phyloP scores from a whole-genome alignment of 164 flowering plant species.

The Warburgia ugandensis region DNA sequence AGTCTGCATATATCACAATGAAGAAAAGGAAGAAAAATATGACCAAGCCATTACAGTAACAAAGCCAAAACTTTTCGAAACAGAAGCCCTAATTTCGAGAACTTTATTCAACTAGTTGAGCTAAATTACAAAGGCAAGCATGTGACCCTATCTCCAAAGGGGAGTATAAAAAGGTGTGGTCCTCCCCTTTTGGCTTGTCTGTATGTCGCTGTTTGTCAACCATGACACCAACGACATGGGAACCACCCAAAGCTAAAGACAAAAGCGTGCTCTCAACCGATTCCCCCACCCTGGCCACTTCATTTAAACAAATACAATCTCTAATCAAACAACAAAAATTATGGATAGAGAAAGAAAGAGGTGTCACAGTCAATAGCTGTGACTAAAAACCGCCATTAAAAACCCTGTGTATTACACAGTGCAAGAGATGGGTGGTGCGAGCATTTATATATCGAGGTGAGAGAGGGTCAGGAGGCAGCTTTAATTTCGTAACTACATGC shows the following conservation, averaged over 20 bases:
- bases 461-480: too few species aligned
- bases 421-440: too few species aligned
- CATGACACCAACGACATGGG: conserved; percentile 17
- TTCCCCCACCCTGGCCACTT: conserved; percentile 32
- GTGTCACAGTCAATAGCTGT: too few species aligned
- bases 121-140: conserved; percentile 25
- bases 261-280: conserved; percentile 22
- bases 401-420: too few species aligned
- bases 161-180: conserved; percentile 18
- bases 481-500: too few species aligned
- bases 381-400: too few species aligned
- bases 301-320: too few species aligned
- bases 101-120: conserved; percentile 13
- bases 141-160: conserved; percentile 21
- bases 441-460: too few species aligned
- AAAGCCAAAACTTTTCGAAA: too few species aligned
- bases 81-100: background rate
- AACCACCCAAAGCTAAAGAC: conserved; percentile 29
- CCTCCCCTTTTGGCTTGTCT: conserved; percentile 18
- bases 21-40: too few species aligned
- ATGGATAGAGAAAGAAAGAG: conserved; percentile 1
- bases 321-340: conserved; percentile 8
- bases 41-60: too few species aligned
- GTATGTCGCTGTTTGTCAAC: conserved; percentile 19
- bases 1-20: too few species aligned